Conservation (phyloP, 2,329 filamentous ascomycete species). For the Cyphellophora attinorum region DNA sequence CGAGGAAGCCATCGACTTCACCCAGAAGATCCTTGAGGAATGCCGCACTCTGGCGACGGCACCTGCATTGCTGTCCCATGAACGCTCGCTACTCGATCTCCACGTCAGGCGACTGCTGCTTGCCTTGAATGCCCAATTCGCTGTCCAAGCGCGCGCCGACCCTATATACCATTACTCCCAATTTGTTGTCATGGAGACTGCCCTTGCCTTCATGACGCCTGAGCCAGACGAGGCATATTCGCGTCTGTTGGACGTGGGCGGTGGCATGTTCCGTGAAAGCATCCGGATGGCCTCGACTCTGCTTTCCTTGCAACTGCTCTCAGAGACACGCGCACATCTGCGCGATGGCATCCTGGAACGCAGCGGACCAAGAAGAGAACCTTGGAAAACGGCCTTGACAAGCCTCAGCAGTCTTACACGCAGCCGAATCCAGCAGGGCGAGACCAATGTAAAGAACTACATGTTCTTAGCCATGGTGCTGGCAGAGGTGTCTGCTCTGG, state of each 20-base stretch:
- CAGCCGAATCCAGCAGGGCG: conserved; percentile 21
- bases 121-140: conserved; percentile 38
- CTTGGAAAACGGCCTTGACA: conserved; percentile 15
- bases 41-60: too few species aligned
- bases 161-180: conserved; percentile 28
- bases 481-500: conserved; percentile 16
- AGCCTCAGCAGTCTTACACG: conserved; percentile 17
- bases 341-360: conserved; percentile 7
- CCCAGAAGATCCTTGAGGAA: conserved; percentile 18
- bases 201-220: conserved; percentile 26
- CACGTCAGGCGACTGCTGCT: conserved; percentile 47
- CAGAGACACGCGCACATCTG: conserved; percentile 28
- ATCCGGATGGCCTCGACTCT: conserved; percentile 30
- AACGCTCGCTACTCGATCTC: conserved; percentile 43
- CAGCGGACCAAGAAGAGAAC: conserved; percentile 6
- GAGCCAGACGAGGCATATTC: conserved; percentile 19
- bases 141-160: conserved; percentile 23
- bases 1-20: conserved; percentile 20
- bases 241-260: conserved; percentile 23
- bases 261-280: conserved; percentile 27
- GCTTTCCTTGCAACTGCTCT: conserved; percentile 38
- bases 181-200: conserved; percentile 26
- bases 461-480: conserved; percentile 20
- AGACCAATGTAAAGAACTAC: conserved; percentile 25
- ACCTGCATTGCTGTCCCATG: too few species aligned